Conservation (phyloP, 1,284 basidiomycete species). For the Cystobasidium slooffiae region DNA sequence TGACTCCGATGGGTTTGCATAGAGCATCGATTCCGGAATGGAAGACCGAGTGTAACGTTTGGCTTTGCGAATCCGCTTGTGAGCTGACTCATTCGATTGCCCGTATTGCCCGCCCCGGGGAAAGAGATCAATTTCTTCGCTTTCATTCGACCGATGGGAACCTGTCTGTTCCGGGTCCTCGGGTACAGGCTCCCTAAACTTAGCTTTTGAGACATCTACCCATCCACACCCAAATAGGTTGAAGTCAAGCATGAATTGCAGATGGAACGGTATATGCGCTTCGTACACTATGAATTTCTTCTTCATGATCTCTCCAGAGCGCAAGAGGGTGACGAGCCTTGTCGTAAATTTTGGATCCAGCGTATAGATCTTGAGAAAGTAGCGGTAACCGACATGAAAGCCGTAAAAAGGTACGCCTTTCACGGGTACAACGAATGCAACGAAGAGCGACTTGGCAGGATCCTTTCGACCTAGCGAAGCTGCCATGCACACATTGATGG, state of each 20-base stretch:
- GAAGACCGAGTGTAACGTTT: conserved; percentile 33
- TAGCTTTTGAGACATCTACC: conserved; percentile 67
- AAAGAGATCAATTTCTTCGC: not conserved
- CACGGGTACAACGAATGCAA: conserved; percentile 71
- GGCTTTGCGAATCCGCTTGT: conserved; percentile 21
- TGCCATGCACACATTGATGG: conserved; percentile 75
- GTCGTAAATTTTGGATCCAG: conserved; percentile 71
- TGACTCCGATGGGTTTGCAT: conserved; percentile 36
- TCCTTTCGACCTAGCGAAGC: conserved; percentile 44
- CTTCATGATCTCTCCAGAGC: conserved; percentile 78
- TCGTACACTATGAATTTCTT: conserved; percentile 81
- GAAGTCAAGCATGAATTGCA: conserved; percentile 96
- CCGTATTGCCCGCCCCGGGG: not conserved
- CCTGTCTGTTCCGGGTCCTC: conserved; percentile 42
- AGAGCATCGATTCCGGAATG: conserved; percentile 44
- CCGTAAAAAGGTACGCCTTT: conserved; percentile 98
- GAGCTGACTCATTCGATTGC: not conserved
- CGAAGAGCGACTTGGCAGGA: conserved; percentile 49
- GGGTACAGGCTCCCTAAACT: conserved; percentile 62
- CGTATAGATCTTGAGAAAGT: conserved; percentile 86
- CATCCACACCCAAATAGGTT: conserved; percentile 93
- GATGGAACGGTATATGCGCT: conserved; percentile 81
- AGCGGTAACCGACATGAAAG: conserved; percentile 81
- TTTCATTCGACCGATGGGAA: conserved; percentile 5
- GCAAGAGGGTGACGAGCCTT: conserved; percentile 73